A percentile compares a stretch with the other conserved stretches of the same genome.
These are phyloP conservation scores for Acorus calamus DNA, from an alignment of 106 monocot genomes.

Conservation along the genomic window DNA sequence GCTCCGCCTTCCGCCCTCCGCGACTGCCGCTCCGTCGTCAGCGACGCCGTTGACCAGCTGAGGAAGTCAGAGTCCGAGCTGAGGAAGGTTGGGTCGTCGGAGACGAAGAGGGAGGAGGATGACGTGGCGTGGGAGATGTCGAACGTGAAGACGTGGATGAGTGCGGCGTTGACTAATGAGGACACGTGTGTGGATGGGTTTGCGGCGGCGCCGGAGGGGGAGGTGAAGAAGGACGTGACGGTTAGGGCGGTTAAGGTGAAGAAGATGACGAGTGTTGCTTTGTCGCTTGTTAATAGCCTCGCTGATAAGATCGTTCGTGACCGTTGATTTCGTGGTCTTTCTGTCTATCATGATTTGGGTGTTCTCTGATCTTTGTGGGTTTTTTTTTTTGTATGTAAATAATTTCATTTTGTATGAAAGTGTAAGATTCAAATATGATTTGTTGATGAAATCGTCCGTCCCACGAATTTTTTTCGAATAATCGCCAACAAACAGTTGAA, in stretches of 20 bases:
- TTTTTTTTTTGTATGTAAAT: too few relatives aligned
- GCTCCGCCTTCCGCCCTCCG: neutral
- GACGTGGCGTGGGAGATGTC: too few relatives aligned
- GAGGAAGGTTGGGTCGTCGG: conserved; percentile 6
- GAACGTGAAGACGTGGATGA: too few relatives aligned
- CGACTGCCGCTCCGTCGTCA: conserved; percentile 5
- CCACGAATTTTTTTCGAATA: too few relatives aligned
- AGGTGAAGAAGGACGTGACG: conserved; percentile 16
- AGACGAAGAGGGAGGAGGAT: conserved; percentile 5
- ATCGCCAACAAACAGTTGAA: too few relatives aligned
- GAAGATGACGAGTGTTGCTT: conserved; percentile 49
- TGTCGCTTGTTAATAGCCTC: conserved; percentile 52
- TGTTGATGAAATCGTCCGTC: too few relatives aligned
- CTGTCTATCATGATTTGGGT: too few relatives aligned
- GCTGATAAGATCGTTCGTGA: neutral
- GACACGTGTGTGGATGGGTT: conserved; percentile 27
- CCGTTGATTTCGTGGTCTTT: too few relatives aligned
- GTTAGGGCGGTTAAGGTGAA: conserved; percentile 7
- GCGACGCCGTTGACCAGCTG: conserved; percentile 27
- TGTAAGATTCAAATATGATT: too few relatives aligned
- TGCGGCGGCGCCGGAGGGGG: neutral
- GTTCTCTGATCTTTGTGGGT: too few relatives aligned
- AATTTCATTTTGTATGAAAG: too few relatives aligned
- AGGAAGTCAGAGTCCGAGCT: conserved; percentile 19
- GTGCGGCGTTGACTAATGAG: too few relatives aligned